phyloP scores from a whole-genome alignment of 768 basidiomycete species.

The Pisolithus marmoratus region DNA sequence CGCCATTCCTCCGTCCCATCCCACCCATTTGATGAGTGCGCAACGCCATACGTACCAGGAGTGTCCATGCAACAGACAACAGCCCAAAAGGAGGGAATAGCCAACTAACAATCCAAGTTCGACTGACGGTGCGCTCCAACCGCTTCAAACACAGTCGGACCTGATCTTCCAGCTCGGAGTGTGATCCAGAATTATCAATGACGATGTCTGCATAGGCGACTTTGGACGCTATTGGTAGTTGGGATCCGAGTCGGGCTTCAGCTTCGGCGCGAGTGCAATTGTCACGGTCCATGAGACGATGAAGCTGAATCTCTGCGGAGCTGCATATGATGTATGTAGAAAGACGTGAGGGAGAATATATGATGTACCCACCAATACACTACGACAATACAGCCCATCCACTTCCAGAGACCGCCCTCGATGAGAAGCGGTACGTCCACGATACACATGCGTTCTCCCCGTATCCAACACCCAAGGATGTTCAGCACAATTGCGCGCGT shows the following conservation, averaged over 20 bases:
- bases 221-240: constrained; percentile 76
- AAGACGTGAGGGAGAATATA: not conserved
- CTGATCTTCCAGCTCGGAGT: constrained; percentile 55
- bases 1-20: not conserved
- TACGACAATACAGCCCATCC: constrained; percentile 78
- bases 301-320: constrained; percentile 82
- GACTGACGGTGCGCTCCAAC: constrained; percentile 44
- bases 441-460: constrained; percentile 72
- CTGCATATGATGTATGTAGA: not conserved
- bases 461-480: constrained; percentile 66
- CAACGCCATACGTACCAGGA: constrained; percentile 28
- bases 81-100: constrained; percentile 50
- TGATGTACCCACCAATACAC: constrained; percentile 77
- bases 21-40: constrained; percentile 12
- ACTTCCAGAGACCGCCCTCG: constrained; percentile 80
- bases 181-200: constrained; percentile 83
- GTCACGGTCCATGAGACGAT: constrained; percentile 77
- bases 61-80: constrained; percentile 38
- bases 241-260: too few relatives aligned
- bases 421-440: constrained; percentile 91
- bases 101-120: constrained; percentile 61
- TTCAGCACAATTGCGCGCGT: constrained; percentile 65
- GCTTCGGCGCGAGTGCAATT: constrained; percentile 62
- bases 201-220: constrained; percentile 80
- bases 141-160: constrained; percentile 35